Base-by-base conservation (phyloP, 1,284 basidiomycete genomes). In the Austropuccinia psidii region DNA sequence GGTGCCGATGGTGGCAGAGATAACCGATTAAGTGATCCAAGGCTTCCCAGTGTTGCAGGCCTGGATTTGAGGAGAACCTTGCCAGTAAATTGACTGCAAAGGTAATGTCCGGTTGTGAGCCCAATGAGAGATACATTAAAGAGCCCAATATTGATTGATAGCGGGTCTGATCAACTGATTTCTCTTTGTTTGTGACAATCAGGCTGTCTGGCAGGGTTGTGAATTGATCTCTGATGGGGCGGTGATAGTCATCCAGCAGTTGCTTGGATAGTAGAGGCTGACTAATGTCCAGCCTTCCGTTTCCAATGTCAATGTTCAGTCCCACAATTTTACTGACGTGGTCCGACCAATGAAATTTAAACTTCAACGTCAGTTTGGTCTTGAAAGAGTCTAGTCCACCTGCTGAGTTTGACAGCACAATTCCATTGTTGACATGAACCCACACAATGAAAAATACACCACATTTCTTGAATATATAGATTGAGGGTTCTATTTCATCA, bases 371-470 rank as follows among this genome's bases (percentile, higher is more conserved):
- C n/a, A n/a, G n/a, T n/a, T n/a, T n/a, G n/a, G n/a, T n/a, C n/a
- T n/a, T n/a, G n/a, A n/a, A n/a, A n/a, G n/a, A n/a, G n/a, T n/a
- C n/a, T n/a, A n/a, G n/a, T n/a, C n/a, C n/a, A n/a, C n/a, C n/a
- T n/a, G n/a, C n/a, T n/a, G n/a, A n/a, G n/a, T n/a, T n/a, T n/a
- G n/a, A n/a, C n/a, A n/a, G n/a, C 5, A 47, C 61, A 1, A 64
- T 41, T 1, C 66, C 52, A n/a, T 68, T 52, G 31, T 68, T 39
- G 9, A 68, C 37, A 39, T 68, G 66, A 11, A 68, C 15, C 66
- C 66, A 68, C 2, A 68, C 33, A 7, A 68, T 4, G 9, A 47
- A 11, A 19, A 45, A 35, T 1, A 11, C 49, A 0, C 24, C 35
- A 11, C 4, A n/a, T 0, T 29, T 31, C 1, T 29, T 3, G 15